Conservation (phyloP, 352 stramenopile species). For the Phytopythium vexans region DNA sequence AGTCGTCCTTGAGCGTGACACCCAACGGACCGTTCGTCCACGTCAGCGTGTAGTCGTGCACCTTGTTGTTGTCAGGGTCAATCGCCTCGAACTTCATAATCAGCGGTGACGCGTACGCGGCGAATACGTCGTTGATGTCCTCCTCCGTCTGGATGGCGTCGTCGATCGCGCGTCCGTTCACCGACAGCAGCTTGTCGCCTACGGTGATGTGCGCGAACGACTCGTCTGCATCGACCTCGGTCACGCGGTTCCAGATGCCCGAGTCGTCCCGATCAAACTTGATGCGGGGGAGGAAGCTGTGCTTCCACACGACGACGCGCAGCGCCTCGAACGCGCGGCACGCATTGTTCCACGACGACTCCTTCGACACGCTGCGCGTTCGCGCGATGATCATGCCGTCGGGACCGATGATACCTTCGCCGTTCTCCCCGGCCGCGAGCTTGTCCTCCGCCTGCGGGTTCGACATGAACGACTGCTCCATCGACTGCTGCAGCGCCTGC, state of each 20-base stretch:
- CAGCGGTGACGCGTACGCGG: conserved; percentile 64
- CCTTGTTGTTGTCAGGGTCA: conserved; percentile 46
- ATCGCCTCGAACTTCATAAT: conserved; percentile 82
- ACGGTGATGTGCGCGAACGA: conserved; percentile 73
- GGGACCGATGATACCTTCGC: conserved; percentile 3
- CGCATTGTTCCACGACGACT: conserved; percentile 83
- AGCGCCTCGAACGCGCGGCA: conserved; percentile 70
- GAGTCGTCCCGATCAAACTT: conserved; percentile 42
- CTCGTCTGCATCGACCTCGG: conserved; percentile 72
- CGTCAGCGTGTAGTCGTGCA: conserved; percentile 84
- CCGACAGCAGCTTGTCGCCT: conserved; percentile 67
- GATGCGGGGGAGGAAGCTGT: conserved; percentile 78
- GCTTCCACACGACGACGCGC: conserved; percentile 85
- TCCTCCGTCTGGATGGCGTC: conserved; percentile 54
- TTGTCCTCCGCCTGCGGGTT: conserved; percentile 79
- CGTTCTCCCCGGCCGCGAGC: conserved; percentile 20
- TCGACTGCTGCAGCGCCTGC: conserved; percentile 40
- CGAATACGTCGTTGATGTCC: conserved; percentile 72
- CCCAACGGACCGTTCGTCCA: conserved; percentile 85
- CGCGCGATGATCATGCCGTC: conserved; percentile 11
- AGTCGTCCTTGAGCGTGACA: conserved; percentile 85
- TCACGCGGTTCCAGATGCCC: conserved; percentile 65
- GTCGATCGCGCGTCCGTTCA: conserved; percentile 74
- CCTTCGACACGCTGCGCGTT: conserved; percentile 59
- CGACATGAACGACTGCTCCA: conserved; percentile 41